These are phyloP conservation scores for Crithidia acanthocephali DNA, from an alignment of 208 protist genomes.

Conservation along the genomic window DNA sequence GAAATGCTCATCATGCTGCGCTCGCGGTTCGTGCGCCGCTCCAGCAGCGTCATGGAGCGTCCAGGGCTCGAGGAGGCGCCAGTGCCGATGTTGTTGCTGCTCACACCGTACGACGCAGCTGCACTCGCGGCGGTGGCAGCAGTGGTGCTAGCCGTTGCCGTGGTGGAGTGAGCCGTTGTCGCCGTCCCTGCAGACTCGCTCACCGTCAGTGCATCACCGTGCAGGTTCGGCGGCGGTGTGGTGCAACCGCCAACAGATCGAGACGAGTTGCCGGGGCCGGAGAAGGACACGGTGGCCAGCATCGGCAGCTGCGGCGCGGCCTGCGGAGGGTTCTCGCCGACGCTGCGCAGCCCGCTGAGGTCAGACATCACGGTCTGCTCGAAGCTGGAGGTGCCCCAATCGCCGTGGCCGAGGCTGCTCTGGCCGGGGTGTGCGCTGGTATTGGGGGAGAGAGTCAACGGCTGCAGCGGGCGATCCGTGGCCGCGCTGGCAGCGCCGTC, in stretches of 20 bases:
- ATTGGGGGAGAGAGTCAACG: background rate
- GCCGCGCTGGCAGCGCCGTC: background rate
- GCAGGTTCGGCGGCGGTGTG: background rate
- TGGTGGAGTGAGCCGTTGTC: background rate
- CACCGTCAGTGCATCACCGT: background rate
- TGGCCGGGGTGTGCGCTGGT: background rate
- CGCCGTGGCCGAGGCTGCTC: background rate
- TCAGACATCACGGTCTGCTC: slow-evolving; percentile 8
- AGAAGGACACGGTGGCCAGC: slow-evolving; percentile 17
- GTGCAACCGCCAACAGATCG: background rate
- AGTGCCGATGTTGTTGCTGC: background rate
- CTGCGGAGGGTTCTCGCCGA: background rate
- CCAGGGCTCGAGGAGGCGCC: slow-evolving; percentile 8
- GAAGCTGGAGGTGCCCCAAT: background rate
- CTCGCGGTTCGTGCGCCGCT: slow-evolving; percentile 67
- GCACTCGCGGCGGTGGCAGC: background rate
- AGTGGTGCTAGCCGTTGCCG: too few species aligned
- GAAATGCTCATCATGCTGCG: slow-evolving; percentile 58
- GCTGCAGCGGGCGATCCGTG: background rate
- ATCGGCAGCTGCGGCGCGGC: slow-evolving; percentile 14
- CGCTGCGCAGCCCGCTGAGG: background rate
- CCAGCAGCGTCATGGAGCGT: slow-evolving; percentile 66
- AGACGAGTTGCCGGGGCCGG: background rate
- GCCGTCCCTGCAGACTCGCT: background rate
- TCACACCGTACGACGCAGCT: background rate